A percentile compares a stretch with the other conserved stretches of the same genome.
Evolutionary conservation across 345 rosid species (phyloP).

Genomic region (Camelina laxa): DNA sequence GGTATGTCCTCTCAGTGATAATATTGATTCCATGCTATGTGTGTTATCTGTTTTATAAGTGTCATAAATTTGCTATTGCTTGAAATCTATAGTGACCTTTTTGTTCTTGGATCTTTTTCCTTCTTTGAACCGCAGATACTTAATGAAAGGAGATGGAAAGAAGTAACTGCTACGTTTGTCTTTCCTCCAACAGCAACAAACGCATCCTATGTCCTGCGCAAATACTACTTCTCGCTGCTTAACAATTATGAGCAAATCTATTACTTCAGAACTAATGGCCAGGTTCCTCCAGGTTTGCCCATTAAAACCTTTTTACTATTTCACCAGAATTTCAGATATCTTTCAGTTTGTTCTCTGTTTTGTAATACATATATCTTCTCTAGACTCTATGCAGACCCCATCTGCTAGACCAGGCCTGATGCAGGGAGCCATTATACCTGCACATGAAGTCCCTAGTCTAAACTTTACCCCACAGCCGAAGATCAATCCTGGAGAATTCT

Average conservation of each 20-base stretch:
- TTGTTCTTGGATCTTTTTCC: conserved; percentile 1
- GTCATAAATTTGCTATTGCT: background rate
- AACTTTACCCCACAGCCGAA: conserved; percentile 51
- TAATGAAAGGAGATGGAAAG: conserved; percentile 92
- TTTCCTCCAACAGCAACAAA: conserved; percentile 98
- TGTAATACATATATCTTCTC: conserved; percentile 31
- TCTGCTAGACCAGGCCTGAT: conserved; percentile 44
- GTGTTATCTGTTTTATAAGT: background rate
- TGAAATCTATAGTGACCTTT: background rate
- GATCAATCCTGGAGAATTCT: conserved; percentile 45
- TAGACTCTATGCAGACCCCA: conserved; percentile 61
- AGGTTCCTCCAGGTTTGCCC: conserved; percentile 62
- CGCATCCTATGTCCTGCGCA: conserved; percentile 93
- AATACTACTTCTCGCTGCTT: conserved; percentile 84
- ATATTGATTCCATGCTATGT: background rate
- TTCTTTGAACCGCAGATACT: conserved; percentile 57
- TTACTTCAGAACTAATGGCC: conserved; percentile 62
- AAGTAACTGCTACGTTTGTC: conserved; percentile 91
- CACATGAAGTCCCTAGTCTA: conserved; percentile 55
- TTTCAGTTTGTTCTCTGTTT: conserved; percentile 14
- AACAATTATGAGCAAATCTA: conserved; percentile 80
- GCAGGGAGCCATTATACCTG: conserved; percentile 52
- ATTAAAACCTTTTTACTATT: background rate
- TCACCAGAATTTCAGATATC: background rate
- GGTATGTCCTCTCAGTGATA: conserved; percentile 50